Evolutionary conservation across 2,329 filamentous ascomycete species (phyloP).

Genomic region (Aspergillus fischeri): DNA sequence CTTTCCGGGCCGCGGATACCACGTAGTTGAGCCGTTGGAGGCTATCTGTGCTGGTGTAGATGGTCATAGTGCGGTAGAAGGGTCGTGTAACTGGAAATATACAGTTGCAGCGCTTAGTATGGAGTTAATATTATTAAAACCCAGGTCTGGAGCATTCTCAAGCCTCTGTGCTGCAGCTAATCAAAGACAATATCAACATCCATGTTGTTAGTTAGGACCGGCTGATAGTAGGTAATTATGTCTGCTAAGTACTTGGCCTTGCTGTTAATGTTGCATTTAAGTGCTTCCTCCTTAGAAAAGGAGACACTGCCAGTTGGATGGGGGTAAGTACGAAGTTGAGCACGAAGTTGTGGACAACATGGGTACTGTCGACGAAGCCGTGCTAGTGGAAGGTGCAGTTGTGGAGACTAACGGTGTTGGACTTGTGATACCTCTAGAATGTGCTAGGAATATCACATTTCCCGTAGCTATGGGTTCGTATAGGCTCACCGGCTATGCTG

Average conservation of each 20-base stretch:
- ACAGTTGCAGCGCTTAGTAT: slow-evolving; percentile 40
- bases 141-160: slow-evolving; percentile 50
- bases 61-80: slow-evolving; percentile 35
- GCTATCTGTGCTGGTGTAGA: slow-evolving; percentile 60
- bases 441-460: no score
- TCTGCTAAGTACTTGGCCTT: slow-evolving; percentile 40
- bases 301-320: not conserved
- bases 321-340: not conserved
- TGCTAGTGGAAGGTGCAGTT: no score
- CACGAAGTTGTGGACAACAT: not conserved
- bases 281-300: slow-evolving; percentile 15
- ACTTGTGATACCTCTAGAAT: no score
- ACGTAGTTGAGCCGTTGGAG: slow-evolving; percentile 62
- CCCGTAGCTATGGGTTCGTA: no score
- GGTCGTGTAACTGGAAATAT: slow-evolving; percentile 37
- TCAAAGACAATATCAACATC: slow-evolving; percentile 43
- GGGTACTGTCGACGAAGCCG: not conserved
- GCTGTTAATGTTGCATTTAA: slow-evolving; percentile 34
- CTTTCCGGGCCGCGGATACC: slow-evolving; percentile 55
- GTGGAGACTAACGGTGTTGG: no score
- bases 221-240: slow-evolving; percentile 50
- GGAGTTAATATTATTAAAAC: slow-evolving; percentile 46
- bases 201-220: slow-evolving; percentile 43
- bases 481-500: no score
- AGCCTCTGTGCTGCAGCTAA: slow-evolving; percentile 30